Percentiles rank a stretch among this genome's conserved stretches.
Conservation (phyloP, 2,329 filamentous ascomycete genomes). For the Chaetomiaceae sp. region DNA sequence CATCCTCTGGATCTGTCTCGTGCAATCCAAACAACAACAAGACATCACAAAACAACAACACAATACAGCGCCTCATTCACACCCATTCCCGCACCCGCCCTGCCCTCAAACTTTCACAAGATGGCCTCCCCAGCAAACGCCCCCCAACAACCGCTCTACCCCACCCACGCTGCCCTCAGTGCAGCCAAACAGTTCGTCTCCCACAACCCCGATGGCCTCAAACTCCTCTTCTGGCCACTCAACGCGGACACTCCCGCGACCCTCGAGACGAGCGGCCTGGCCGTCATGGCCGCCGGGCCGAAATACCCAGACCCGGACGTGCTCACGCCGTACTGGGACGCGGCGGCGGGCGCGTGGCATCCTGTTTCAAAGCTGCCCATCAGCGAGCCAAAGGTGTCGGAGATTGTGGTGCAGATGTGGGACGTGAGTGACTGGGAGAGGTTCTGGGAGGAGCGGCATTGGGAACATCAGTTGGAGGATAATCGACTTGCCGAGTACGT, state of each 20-base stretch:
- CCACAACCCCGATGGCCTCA: background rate
- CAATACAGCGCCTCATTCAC: background rate
- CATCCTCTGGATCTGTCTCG: background rate
- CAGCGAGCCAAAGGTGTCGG: background rate
- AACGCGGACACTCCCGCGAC: background rate
- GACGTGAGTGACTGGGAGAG: background rate
- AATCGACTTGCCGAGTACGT: background rate
- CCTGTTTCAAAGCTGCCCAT: background rate
- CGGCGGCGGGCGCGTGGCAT: slow-evolving; percentile 2
- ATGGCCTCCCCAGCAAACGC: background rate
- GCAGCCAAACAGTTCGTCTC: slow-evolving; percentile 2
- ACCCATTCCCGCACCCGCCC: background rate
- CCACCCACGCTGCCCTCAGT: background rate
- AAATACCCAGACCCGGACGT: slow-evolving; percentile 5
- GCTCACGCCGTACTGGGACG: background rate
- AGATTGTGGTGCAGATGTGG: background rate
- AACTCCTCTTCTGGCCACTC: slow-evolving; percentile 4
- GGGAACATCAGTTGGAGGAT: background rate
- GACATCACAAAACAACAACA: background rate
- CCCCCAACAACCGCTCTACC: background rate
- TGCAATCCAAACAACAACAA: background rate
- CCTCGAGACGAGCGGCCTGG: slow-evolving; percentile 1
- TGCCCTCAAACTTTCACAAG: background rate
- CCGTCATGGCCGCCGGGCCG: slow-evolving; percentile 2
- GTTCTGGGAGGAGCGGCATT: background rate